Conservation (phyloP, 2,329 filamentous ascomycete species). For the Nannizziopsis barbatae region DNA sequence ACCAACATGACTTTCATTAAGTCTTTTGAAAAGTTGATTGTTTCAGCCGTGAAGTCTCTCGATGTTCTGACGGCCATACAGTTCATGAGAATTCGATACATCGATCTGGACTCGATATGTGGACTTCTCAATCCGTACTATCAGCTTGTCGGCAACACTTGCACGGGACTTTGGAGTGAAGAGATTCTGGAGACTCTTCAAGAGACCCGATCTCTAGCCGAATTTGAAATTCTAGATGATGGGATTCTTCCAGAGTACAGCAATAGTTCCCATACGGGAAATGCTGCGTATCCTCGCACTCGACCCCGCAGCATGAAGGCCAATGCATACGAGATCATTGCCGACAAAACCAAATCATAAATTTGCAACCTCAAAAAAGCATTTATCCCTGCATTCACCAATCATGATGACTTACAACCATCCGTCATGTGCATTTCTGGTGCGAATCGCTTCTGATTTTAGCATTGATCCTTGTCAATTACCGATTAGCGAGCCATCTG, state of each 20-base stretch:
- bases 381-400: no score
- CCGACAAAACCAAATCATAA: conserved; percentile 28
- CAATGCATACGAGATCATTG: conserved; percentile 31
- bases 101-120: conserved; percentile 61
- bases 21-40: conserved; percentile 57
- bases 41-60: conserved; percentile 52
- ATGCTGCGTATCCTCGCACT: conserved; percentile 29
- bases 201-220: conserved; percentile 46
- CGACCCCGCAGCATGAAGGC: conserved; percentile 33
- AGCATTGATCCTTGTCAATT: background rate
- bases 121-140: conserved; percentile 65
- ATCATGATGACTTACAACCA: no score
- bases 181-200: conserved; percentile 52
- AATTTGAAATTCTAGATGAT: conserved; percentile 53
- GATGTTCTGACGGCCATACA: conserved; percentile 48
- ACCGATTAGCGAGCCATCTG: conserved; percentile 7
- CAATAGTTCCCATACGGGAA: conserved; percentile 24
- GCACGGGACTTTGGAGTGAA: conserved; percentile 63
- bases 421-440: background rate
- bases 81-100: conserved; percentile 60
- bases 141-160: conserved; percentile 48
- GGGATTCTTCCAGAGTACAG: conserved; percentile 43
- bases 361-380: no score
- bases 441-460: background rate
- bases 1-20: conserved; percentile 61